Evolutionary conservation across 495 filamentous ascomycete species (phyloP).

Genomic region (Annulohypoxylon stygium): DNA sequence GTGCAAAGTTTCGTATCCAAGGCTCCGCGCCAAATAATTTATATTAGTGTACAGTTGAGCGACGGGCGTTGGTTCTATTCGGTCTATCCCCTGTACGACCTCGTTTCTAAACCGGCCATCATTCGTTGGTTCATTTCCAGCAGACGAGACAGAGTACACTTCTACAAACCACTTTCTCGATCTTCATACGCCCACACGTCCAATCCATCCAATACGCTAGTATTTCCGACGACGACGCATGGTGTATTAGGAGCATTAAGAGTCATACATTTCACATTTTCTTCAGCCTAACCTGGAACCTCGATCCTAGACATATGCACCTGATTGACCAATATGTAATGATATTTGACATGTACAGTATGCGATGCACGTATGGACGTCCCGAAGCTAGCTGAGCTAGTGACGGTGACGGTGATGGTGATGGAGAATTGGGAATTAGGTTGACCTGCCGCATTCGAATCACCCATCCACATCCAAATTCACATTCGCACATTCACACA

Average conservation of each 20-base stretch:
- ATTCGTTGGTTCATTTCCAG: conserved; percentile 48
- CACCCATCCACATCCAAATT: conserved; percentile 13
- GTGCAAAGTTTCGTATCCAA: conserved; percentile 48
- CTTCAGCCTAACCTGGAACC: conserved; percentile 42
- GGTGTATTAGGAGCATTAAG: not conserved
- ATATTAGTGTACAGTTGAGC: conserved; percentile 45
- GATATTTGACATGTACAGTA: not conserved
- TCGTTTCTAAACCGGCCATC: conserved; percentile 48
- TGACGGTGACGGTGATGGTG: conserved; percentile 5
- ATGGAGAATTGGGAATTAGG: not conserved
- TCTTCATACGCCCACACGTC: conserved; percentile 31
- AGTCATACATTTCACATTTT: conserved; percentile 30
- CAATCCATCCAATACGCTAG: conserved; percentile 13
- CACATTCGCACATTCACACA: not conserved
- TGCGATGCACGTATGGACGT: conserved; percentile 3
- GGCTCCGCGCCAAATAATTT: conserved; percentile 47
- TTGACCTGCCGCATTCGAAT: conserved; percentile 46
- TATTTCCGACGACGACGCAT: conserved; percentile 25
- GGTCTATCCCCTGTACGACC: conserved; percentile 43
- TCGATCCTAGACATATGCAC: conserved; percentile 33
- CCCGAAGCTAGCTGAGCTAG: conserved; percentile 22
- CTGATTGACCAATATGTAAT: conserved; percentile 10
- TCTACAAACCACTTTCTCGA: conserved; percentile 26
- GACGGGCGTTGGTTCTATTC: conserved; percentile 41
- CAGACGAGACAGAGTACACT: conserved; percentile 34